phyloP scores from a whole-genome alignment of 176 grass and related monocot species.

The Aegilops umbellulata region DNA sequence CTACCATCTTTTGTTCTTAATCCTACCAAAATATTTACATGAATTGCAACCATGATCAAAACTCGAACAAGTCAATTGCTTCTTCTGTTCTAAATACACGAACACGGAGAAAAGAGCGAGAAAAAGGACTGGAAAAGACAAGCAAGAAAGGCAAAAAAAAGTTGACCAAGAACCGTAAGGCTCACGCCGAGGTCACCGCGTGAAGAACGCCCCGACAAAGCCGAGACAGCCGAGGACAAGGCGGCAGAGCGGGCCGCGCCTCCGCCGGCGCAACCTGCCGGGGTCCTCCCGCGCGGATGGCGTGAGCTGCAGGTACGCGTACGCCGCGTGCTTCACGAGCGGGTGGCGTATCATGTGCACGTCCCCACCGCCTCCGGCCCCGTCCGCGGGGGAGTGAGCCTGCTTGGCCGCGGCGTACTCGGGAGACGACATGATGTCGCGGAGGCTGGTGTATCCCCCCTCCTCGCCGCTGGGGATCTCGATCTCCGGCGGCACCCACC shows the following conservation, averaged over 20 bases:
- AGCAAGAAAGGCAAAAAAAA: not conserved
- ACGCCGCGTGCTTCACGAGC: slow-evolving; percentile 77
- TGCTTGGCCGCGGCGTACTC: slow-evolving; percentile 34
- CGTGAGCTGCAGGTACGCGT: slow-evolving; percentile 70
- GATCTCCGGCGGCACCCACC: slow-evolving; percentile 45
- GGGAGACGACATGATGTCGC: slow-evolving; percentile 67
- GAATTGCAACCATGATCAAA: not conserved
- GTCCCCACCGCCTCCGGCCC: slow-evolving; percentile 18
- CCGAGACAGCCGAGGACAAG: slow-evolving; percentile 30
- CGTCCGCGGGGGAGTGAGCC: slow-evolving; percentile 23
- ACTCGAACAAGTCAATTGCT: not conserved
- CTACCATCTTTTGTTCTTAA: not conserved
- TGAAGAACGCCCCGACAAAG: slow-evolving; percentile 43
- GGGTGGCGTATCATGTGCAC: slow-evolving; percentile 76
- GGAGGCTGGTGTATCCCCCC: slow-evolving; percentile 69
- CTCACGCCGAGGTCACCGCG: slow-evolving; percentile 18
- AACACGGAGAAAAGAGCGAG: not conserved
- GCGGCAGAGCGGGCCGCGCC: slow-evolving; percentile 15
- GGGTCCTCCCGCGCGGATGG: slow-evolving; percentile 31
- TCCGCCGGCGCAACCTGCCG: not conserved
- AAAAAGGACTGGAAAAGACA: not conserved
- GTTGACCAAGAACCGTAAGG: not conserved
- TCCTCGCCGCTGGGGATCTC: slow-evolving; percentile 41
- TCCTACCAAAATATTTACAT: slow-evolving; percentile 40
- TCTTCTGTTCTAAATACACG: slow-evolving; percentile 8